phyloP scores from a whole-genome alignment of 2,329 filamentous ascomycete genomes.

The Hypoxylon sp. region DNA sequence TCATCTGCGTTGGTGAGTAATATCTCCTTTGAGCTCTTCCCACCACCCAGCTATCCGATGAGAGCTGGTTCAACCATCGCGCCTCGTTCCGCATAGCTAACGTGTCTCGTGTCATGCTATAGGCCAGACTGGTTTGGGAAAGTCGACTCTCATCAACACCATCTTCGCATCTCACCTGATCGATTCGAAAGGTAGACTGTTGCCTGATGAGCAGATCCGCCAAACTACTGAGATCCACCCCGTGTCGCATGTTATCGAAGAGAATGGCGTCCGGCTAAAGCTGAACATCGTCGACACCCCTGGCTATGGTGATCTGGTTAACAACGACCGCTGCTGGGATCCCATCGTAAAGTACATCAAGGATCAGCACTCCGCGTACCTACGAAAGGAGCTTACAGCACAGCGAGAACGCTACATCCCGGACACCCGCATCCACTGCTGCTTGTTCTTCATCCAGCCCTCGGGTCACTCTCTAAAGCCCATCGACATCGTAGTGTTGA shows the following conservation, averaged over 20 bases:
- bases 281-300: constrained; percentile 99
- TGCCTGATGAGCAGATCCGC: constrained; percentile 92
- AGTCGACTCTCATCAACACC: constrained; percentile 99
- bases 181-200: constrained; percentile 96
- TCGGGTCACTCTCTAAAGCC: constrained; percentile 98
- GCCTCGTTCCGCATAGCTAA: constrained; percentile 49
- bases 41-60: background rate
- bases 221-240: constrained; percentile 98
- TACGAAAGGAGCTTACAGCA: constrained; percentile 98
- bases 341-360: constrained; percentile 99
- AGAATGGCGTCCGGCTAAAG: constrained; percentile 97
- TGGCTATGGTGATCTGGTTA: constrained; percentile 97
- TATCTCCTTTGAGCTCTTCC: background rate
- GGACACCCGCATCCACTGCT: constrained; percentile 99
- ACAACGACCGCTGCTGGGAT: constrained; percentile 99
- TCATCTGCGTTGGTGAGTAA: constrained; percentile 96
- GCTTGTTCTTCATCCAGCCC: constrained; percentile 99
- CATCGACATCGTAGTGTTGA: constrained; percentile 98
- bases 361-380: constrained; percentile 99
- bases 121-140: constrained; percentile 99
- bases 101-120: constrained; percentile 53
- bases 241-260: constrained; percentile 98
- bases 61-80: constrained; percentile 9
- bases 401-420: constrained; percentile 99
- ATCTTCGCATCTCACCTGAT: constrained; percentile 99